Evolutionary conservation across 805 yeast species (phyloP).

Genomic region (Starmerella bombicola): DNA sequence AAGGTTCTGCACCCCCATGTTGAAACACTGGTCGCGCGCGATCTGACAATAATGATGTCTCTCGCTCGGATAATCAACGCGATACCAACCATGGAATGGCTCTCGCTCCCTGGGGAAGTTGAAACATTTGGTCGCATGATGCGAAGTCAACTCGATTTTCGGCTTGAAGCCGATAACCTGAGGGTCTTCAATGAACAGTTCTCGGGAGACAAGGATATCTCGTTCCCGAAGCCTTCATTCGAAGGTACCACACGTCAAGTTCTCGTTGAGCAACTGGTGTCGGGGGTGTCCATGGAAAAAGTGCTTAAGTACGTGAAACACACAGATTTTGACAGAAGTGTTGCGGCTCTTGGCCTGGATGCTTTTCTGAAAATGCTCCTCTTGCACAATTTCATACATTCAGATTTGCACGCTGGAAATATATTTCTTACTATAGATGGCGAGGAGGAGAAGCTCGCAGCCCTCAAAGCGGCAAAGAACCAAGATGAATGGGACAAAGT

Average conservation of each 20-base stretch:
- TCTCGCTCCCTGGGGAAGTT: constrained; percentile 88
- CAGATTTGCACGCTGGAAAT: constrained; percentile 95
- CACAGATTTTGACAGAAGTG: constrained; percentile 34
- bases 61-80: constrained; percentile 59
- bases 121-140: constrained; percentile 74
- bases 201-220: constrained; percentile 42
- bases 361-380: constrained; percentile 88
- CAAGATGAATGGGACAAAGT: constrained; percentile 37
- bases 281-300: constrained; percentile 70
- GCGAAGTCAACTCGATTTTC: constrained; percentile 76
- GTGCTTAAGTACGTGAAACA: constrained; percentile 36
- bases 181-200: constrained; percentile 61
- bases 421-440: constrained; percentile 43
- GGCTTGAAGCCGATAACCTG: constrained; percentile 80
- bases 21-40: constrained; percentile 58
- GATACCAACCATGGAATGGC: constrained; percentile 96
- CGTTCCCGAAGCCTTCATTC: constrained; percentile 68
- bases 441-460: constrained; percentile 17
- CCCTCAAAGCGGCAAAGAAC: constrained; percentile 21
- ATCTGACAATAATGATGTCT: constrained; percentile 67
- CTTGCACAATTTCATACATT: constrained; percentile 86
- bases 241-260: constrained; percentile 55
- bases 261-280: constrained; percentile 72
- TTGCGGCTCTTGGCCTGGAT: constrained; percentile 75
- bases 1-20: constrained; percentile 89